These are phyloP conservation scores for Xylaria sp. DNA, from an alignment of 2,329 filamentous ascomycete genomes.

Conservation along the genomic window DNA sequence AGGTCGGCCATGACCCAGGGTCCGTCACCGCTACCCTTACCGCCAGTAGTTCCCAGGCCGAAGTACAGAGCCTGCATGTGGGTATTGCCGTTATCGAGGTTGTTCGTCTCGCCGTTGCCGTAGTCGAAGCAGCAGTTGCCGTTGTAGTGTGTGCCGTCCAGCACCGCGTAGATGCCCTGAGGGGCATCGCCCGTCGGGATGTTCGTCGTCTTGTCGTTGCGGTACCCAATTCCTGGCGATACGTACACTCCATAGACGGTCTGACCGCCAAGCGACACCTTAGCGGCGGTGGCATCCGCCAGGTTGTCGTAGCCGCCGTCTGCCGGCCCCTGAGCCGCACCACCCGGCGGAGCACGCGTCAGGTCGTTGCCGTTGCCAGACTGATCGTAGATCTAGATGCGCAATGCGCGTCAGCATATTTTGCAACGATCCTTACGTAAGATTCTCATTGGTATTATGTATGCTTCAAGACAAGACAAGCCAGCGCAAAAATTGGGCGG, in stretches of 20 bases:
- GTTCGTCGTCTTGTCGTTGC: not conserved
- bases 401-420: not conserved
- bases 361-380: not conserved
- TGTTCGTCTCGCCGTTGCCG: not conserved
- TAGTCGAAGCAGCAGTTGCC: not conserved
- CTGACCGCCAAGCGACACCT: not conserved
- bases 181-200: not conserved
- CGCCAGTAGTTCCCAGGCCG: not conserved
- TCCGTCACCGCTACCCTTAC: not conserved
- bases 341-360: not conserved
- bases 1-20: not conserved
- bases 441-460: not conserved
- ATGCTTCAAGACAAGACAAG: not conserved
- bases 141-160: not conserved
- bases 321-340: not conserved
- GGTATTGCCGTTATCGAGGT: not conserved
- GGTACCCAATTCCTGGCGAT: not conserved
- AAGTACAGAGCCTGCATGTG: not conserved
- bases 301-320: not conserved
- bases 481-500: not conserved
- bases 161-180: not conserved
- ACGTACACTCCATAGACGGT: not conserved
- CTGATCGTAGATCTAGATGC: not conserved
- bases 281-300: not conserved
- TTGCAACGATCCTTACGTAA: not conserved